These are phyloP conservation scores for Didymella lethalis DNA, from an alignment of 2,329 filamentous ascomycete species.

Conservation along the genomic window DNA sequence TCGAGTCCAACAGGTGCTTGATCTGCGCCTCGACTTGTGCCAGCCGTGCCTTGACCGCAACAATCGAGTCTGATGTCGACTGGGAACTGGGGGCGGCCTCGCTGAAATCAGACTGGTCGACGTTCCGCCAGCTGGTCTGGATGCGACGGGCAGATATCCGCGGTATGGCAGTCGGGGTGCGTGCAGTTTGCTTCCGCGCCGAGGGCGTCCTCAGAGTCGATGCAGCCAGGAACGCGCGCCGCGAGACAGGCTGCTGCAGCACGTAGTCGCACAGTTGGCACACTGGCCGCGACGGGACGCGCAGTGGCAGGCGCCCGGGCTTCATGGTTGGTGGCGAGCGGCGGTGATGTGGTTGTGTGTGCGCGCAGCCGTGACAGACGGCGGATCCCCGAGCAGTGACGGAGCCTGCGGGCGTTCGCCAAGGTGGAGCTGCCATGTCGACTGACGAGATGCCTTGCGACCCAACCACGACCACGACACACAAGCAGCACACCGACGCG, in stretches of 20 bases:
- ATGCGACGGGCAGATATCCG: conserved; percentile 31
- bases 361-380: not conserved
- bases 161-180: conserved; percentile 27
- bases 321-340: conserved; percentile 36
- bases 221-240: conserved; percentile 39
- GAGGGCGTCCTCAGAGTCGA: conserved; percentile 38
- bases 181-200: conserved; percentile 34
- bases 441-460: conserved; percentile 18
- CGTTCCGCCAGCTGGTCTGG: conserved; percentile 28
- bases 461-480: conserved; percentile 31
- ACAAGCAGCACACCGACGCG: conserved; percentile 23
- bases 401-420: conserved; percentile 10
- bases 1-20: conserved; percentile 35
- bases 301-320: conserved; percentile 37
- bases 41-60: conserved; percentile 33
- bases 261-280: conserved; percentile 49
- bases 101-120: conserved; percentile 23
- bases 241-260: conserved; percentile 38
- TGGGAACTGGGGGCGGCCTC: conserved; percentile 22
- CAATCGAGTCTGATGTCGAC: conserved; percentile 32
- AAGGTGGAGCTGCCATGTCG: conserved; percentile 11
- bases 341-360: conserved; percentile 4
- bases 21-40: conserved; percentile 40
- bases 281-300: conserved; percentile 39
- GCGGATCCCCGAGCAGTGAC: conserved; percentile 12